phyloP scores from a whole-genome alignment of 345 rosid genomes.

The Salix dunnii region DNA sequence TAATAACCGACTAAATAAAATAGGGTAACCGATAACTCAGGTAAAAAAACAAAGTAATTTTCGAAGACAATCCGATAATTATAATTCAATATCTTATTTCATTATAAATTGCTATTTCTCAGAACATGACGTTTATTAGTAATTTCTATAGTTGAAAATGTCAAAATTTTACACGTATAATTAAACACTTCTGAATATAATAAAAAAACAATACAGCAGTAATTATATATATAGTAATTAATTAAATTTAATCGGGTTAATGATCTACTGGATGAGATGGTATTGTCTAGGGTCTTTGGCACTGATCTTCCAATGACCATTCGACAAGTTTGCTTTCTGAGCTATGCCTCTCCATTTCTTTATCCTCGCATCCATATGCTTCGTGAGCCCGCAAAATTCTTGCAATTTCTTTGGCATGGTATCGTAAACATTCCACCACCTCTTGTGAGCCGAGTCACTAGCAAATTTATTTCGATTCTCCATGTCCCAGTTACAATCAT shows the following conservation, averaged over 20 bases:
- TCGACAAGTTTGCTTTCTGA: constrained; percentile 27
- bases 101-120: too few species aligned
- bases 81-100: too few species aligned
- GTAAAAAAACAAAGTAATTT: too few species aligned
- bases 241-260: not conserved
- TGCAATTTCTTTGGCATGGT: constrained; percentile 52
- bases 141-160: not conserved
- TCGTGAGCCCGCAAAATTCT: constrained; percentile 50
- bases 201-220: not conserved
- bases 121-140: too few species aligned
- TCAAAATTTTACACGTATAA: not conserved
- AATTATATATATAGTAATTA: not conserved
- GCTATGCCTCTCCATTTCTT: constrained; percentile 58
- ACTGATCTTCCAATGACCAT: constrained; percentile 64
- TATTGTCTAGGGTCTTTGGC: constrained; percentile 52
- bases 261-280: constrained; percentile 2
- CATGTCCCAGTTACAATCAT: constrained; percentile 87
- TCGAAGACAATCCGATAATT: too few species aligned
- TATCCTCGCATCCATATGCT: constrained; percentile 39
- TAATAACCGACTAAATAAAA: too few species aligned
- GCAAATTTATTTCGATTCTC: constrained; percentile 41
- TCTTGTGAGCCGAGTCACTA: constrained; percentile 49
- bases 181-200: not conserved
- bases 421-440: constrained; percentile 77
- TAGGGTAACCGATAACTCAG: too few species aligned